These are phyloP conservation scores for Leptographium procerum DNA, from an alignment of 2,329 filamentous ascomycete genomes.

Conservation along the genomic window DNA sequence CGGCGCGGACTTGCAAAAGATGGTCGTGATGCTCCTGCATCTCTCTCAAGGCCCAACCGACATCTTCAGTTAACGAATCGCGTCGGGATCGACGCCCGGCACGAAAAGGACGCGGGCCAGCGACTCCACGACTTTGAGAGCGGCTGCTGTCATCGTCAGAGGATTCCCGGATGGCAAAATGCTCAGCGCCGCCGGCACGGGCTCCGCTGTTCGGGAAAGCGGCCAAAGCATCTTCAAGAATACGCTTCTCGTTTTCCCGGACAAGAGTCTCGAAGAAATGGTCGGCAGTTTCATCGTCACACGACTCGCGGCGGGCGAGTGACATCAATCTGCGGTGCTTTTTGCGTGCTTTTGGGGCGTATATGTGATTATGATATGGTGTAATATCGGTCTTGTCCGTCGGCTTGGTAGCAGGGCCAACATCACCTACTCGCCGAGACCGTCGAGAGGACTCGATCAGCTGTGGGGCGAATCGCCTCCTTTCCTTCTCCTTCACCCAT, in stretches of 20 bases:
- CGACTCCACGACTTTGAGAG: constrained; percentile 8
- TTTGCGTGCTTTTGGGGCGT: constrained; percentile 35
- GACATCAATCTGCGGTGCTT: constrained; percentile 24
- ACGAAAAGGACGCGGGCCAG: constrained; percentile 1
- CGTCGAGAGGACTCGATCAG: constrained; percentile 71
- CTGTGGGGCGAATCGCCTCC: constrained; percentile 58
- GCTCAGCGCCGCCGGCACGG: constrained; percentile 57
- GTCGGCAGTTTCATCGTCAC: constrained; percentile 63
- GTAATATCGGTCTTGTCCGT: constrained; percentile 64
- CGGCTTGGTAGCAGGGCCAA: constrained; percentile 48
- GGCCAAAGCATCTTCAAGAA: constrained; percentile 59
- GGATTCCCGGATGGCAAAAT: constrained; percentile 57
- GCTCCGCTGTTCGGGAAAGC: constrained; percentile 65
- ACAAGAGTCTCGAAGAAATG: constrained; percentile 73
- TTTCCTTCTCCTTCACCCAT: neutral
- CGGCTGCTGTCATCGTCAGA: constrained; percentile 39
- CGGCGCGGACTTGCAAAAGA: constrained; percentile 33
- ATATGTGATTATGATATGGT: constrained; percentile 51
- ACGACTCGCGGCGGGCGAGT: constrained; percentile 51
- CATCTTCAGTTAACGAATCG: constrained; percentile 50
- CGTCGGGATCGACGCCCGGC: constrained; percentile 28
- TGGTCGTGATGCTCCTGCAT: constrained; percentile 70
- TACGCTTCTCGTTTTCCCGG: constrained; percentile 65
- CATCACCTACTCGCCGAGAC: constrained; percentile 55
- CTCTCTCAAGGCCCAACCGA: constrained; percentile 64